These are phyloP conservation scores for Naganishia sp. DNA, from an alignment of 1,284 basidiomycete species.

Conservation along the genomic window DNA sequence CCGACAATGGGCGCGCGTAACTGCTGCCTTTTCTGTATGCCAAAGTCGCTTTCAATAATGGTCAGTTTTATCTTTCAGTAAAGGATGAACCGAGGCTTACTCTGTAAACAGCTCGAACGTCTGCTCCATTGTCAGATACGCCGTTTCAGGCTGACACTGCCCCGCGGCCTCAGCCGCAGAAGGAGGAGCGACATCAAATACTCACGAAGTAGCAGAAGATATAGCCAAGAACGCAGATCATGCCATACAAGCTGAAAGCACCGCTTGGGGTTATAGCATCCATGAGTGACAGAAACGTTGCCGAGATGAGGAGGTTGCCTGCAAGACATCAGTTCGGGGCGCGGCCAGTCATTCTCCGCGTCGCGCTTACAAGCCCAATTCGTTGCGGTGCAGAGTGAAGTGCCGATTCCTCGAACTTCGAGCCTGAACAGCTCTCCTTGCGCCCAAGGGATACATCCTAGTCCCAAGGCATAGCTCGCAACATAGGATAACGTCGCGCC, in stretches of 20 bases:
- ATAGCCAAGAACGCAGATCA: constrained; percentile 68
- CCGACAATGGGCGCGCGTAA: not conserved
- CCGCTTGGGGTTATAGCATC: constrained; percentile 70
- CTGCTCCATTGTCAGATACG: constrained; percentile 70
- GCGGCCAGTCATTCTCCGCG: not conserved
- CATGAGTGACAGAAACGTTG: constrained; percentile 74
- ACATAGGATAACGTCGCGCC: constrained; percentile 76
- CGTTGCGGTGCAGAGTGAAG: constrained; percentile 69
- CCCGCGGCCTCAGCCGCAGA: constrained; percentile 34
- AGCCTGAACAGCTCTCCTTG: constrained; percentile 74
- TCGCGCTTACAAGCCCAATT: constrained; percentile 61
- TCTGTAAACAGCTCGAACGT: constrained; percentile 56
- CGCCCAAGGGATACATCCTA: constrained; percentile 66
- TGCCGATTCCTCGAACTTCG: constrained; percentile 74
- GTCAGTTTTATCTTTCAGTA: not conserved
- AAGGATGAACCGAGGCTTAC: not conserved
- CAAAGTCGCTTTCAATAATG: not conserved
- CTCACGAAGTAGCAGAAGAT: constrained; percentile 62
- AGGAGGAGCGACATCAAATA: not conserved
- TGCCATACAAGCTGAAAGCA: constrained; percentile 74
- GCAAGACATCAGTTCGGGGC: not conserved
- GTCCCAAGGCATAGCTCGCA: constrained; percentile 68
- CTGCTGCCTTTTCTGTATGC: not conserved
- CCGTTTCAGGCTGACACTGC: constrained; percentile 14
- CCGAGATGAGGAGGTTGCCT: constrained; percentile 69